These are phyloP conservation scores for Bifiguratus adelaidae DNA, from an alignment of 192 early-diverging fungal species.

Conservation along the genomic window DNA sequence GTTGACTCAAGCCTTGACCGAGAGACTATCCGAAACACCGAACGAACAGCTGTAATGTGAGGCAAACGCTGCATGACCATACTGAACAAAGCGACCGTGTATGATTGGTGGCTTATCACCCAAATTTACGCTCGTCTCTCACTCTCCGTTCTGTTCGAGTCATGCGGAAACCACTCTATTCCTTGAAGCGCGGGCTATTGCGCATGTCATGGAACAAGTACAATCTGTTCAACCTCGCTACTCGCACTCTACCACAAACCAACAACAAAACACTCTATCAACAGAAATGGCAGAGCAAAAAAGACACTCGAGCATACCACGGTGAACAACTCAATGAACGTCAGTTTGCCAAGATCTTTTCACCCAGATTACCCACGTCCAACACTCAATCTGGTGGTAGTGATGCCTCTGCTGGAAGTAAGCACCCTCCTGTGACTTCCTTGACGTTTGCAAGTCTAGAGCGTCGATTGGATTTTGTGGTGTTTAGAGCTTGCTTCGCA, in stretches of 20 bases:
- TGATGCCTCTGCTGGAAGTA: constrained; percentile 13
- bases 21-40: too few relatives aligned
- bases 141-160: too few relatives aligned
- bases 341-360: constrained; percentile 68
- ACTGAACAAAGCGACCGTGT: too few relatives aligned
- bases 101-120: too few relatives aligned
- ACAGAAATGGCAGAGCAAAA: constrained; percentile 92
- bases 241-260: constrained; percentile 39
- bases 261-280: constrained; percentile 71
- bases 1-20: too few relatives aligned
- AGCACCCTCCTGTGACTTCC: constrained; percentile 59
- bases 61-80: too few relatives aligned
- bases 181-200: constrained; percentile 50
- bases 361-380: constrained; percentile 58
- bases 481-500: constrained; percentile 90
- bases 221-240: constrained; percentile 79
- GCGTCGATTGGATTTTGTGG: constrained; percentile 83
- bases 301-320: constrained; percentile 88
- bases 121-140: too few relatives aligned
- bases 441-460: constrained; percentile 84
- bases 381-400: constrained; percentile 35
- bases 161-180: constrained; percentile 21
- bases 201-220: constrained; percentile 94
- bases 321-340: constrained; percentile 81
- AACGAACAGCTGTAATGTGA: too few relatives aligned